phyloP scores from a whole-genome alignment of 2,329 filamentous ascomycete genomes.

The Pseudogymnoascus sp. region DNA sequence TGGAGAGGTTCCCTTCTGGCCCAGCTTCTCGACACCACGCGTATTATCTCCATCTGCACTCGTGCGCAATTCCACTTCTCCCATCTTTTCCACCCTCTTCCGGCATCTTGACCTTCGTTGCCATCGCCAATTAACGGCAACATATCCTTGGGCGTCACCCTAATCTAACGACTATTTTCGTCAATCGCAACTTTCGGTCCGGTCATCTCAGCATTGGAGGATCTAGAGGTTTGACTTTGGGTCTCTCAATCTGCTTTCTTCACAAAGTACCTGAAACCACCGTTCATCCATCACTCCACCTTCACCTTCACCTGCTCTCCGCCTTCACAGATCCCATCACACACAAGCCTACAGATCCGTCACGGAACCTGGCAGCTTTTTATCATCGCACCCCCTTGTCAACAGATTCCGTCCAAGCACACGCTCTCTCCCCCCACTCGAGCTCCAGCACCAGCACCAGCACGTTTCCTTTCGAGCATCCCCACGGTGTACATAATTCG shows the following conservation, averaged over 20 bases:
- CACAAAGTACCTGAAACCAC: conserved; percentile 22
- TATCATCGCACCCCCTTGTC: conserved; percentile 18
- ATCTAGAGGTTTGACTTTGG: conserved; percentile 31
- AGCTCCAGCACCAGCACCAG: conserved; percentile 53
- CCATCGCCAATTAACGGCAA: neutral
- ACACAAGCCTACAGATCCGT: conserved; percentile 12
- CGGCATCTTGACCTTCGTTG: neutral
- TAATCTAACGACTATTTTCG: neutral
- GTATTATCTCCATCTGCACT: conserved; percentile 2
- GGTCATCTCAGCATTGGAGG: conserved; percentile 19
- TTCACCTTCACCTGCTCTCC: conserved; percentile 26
- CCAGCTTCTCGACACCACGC: conserved; percentile 1
- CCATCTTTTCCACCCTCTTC: neutral
- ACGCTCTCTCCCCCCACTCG: conserved; percentile 28
- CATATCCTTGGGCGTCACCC: neutral
- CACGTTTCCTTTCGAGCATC: conserved; percentile 87
- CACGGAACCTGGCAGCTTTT: conserved; percentile 2
- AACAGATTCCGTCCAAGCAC: conserved; percentile 29
- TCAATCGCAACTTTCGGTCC: neutral
- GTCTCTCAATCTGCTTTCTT: conserved; percentile 31
- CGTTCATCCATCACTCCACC: conserved; percentile 29
- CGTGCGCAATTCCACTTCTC: neutral
- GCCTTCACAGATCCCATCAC: conserved; percentile 14
- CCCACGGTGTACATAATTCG: conserved; percentile 75
- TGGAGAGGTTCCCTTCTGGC: neutral